Base-by-base conservation (phyloP, 768 basidiomycete species). In the Termitomyces eurrhizus region DNA sequence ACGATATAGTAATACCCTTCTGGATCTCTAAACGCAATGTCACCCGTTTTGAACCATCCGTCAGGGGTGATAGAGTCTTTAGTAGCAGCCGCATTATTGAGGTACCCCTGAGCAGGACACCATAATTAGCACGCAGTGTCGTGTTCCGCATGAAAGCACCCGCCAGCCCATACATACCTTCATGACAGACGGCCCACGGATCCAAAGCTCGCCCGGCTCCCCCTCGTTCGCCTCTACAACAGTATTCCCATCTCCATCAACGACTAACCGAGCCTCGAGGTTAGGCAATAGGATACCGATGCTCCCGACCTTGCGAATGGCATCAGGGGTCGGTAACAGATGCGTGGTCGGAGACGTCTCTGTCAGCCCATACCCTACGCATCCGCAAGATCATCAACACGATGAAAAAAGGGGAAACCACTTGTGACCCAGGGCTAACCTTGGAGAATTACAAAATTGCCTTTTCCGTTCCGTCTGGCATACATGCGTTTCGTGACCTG, bases 1-100 rank as follows among this genome's bases (percentile, higher is more conserved):
- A 92, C 86, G 56, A 92, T 89, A 64, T 78, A 82, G 69, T 86
- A 91, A 68, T 79, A 90, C 0, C 92, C 94, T 0, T 92, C 85
- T 2, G 71, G 60, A 62, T 93, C 89, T 13, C 84, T 73, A n/a
- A 80, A 69, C 1, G 83, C 89, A 51, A 95, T 82, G 70, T 96
- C 94, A 1, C 94, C 93, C 0, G 93, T 95, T 78, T 89, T 92
- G 75, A 93, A 88, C 92, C 92, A 97, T 3, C 84, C 81, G 52
- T 92, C 88, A 0, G 72, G 71, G 0, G 88, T 90, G 64, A 95
- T 87, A 6, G 86, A 73, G 16, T 85, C 80, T 29, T 75, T 73
- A 2, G 92, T 95, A 3, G 93, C 92, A 36, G 75, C 74, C 2
- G 77, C 74, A 61, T 95, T 92, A 64, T 86, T 86, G 62, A 89